Conservation (phyloP, 345 rosid species). For the Triadica sebifera region DNA sequence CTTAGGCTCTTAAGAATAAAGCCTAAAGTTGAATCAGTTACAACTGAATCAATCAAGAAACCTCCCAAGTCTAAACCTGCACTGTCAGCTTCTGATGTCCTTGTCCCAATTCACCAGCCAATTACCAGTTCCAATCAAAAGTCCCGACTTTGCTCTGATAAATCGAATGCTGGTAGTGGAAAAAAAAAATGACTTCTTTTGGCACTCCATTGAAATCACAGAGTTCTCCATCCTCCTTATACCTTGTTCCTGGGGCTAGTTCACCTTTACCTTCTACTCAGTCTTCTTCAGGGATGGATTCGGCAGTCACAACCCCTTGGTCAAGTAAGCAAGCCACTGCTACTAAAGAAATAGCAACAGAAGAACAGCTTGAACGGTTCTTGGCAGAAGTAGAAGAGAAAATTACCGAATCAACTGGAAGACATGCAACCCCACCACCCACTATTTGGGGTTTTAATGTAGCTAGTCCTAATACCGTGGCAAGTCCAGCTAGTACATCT, state of each 20-base stretch:
- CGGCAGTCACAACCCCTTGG: conserved; percentile 74
- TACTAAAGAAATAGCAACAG: conserved; percentile 70
- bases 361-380: conserved; percentile 84
- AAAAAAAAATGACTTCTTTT: conserved; percentile 44
- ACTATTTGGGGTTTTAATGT: conserved; percentile 59
- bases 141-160: conserved; percentile 50
- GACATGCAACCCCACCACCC: conserved; percentile 73
- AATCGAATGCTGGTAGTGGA: conserved; percentile 44
- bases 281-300: conserved; percentile 61
- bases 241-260: conserved; percentile 57
- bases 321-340: conserved; percentile 51
- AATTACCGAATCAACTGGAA: conserved; percentile 73
- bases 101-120: conserved; percentile 79
- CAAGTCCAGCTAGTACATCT: conserved; percentile 70
- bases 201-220: conserved; percentile 58
- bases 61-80: conserved; percentile 60
- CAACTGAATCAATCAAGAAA: conserved; percentile 49
- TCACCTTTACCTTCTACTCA: conserved; percentile 57
- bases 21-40: conserved; percentile 49
- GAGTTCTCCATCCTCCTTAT: conserved; percentile 61
- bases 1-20: conserved; percentile 72
- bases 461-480: conserved; percentile 63
- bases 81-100: conserved; percentile 52
- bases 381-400: conserved; percentile 77
- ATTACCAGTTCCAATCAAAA: conserved; percentile 50